phyloP scores from a whole-genome alignment of 1,284 basidiomycete genomes.

The Papiliotrema laurentii region DNA sequence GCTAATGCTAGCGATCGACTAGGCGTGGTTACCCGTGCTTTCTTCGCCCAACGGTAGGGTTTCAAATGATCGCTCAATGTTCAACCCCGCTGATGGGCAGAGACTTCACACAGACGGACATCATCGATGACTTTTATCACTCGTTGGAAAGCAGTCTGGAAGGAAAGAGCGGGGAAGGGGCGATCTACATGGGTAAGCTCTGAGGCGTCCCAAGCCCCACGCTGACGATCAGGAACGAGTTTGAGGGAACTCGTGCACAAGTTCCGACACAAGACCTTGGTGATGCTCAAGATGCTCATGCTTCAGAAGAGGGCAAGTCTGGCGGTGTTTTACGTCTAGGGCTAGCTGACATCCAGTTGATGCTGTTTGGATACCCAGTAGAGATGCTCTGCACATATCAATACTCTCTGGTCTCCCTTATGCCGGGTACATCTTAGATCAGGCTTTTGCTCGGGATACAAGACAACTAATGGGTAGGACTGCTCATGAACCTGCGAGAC shows the following conservation, averaged over 20 bases:
- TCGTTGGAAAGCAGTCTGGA: constrained; percentile 58
- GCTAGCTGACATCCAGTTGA: constrained; percentile 58
- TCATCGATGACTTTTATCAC: constrained; percentile 74
- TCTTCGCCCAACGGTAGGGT: constrained; percentile 71
- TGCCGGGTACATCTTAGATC: constrained; percentile 58
- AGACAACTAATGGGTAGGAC: constrained; percentile 50
- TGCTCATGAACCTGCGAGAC: constrained; percentile 84
- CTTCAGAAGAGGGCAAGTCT: constrained; percentile 71
- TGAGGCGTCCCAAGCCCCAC: neutral
- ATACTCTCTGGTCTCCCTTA: constrained; percentile 83
- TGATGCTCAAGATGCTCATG: constrained; percentile 90
- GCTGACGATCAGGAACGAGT: constrained; percentile 62
- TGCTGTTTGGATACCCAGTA: constrained; percentile 96
- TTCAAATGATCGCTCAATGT: neutral
- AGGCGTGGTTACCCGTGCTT: constrained; percentile 88
- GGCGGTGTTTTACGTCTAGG: neutral
- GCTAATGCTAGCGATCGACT: constrained; percentile 68
- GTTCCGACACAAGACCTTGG: constrained; percentile 88
- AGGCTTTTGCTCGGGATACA: neutral
- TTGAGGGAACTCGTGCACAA: constrained; percentile 88
- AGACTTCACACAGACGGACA: constrained; percentile 76
- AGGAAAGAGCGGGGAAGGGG: constrained; percentile 40
- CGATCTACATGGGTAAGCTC: constrained; percentile 45
- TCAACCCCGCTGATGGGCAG: constrained; percentile 42
- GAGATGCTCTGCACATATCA: constrained; percentile 96